Evolutionary conservation across 352 stramenopile genomes (phyloP), one percentile per base, ranked within the genome.

Genomic region (Phytophthora agathidicida): DNA sequence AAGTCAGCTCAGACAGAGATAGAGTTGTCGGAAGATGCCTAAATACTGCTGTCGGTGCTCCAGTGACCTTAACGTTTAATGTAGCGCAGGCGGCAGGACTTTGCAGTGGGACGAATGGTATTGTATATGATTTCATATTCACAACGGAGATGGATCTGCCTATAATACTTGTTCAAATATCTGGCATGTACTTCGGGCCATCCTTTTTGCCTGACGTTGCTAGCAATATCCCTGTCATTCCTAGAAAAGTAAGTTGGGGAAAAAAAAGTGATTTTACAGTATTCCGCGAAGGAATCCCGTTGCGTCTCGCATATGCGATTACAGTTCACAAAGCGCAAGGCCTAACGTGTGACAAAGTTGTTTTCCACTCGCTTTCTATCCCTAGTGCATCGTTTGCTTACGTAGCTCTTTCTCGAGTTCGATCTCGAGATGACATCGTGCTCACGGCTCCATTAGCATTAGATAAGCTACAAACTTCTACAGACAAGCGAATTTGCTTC

Each of bases 271-370:
- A 54, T 7, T 45, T 30, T 2, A 37, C 17, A 44, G 46, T 54
- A 4, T 7, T 24, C 37, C 33, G 46, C 6, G 28, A 23, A 6
- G 33, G 24, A 20, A 55, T 55, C 22, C 33, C 33, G 9, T 1
- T 55, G 23, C 33, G 46, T 7, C 23, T 55, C 10, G 32, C 33
- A 2, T 55, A 28, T 36, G 33, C 32, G 3, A 55, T 54, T 20
- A 54, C 46, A 1, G 17, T 44, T 3, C 32, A 54, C 32, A 54
- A 54, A 19, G 46, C 44, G 5, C 32, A 54, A 45, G 32, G 33
- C 0, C 19, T 45, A 5, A 44, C 33, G 2, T 45, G 23, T 43
- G 1, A 3, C 16, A 43, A 55, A 36, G 26, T 55, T 23, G 23
- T 37, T 8, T 55, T 45, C 11, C 33, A 45, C 13, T 38, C 4